Conservation (phyloP, 2,329 filamentous ascomycete species). For the Huntiella moniliformis region DNA sequence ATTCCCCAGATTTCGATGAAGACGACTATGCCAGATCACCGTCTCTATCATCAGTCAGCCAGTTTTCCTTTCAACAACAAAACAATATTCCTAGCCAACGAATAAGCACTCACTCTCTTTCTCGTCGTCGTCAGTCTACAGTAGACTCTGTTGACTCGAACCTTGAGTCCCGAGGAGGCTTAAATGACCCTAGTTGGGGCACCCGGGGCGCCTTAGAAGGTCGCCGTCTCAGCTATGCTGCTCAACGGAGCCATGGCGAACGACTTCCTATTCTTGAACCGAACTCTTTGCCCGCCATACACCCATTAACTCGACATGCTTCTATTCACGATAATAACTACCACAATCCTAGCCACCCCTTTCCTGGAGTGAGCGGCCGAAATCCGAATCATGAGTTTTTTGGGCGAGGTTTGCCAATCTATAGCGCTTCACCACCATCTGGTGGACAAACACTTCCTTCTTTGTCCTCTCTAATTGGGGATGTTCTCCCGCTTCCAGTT, state of each 20-base stretch:
- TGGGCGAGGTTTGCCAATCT: background rate
- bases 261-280: background rate
- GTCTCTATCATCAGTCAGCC: conserved; percentile 1
- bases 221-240: background rate
- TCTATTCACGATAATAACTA: too few species aligned
- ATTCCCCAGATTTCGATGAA: background rate
- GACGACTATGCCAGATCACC: conserved; percentile 3
- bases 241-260: background rate
- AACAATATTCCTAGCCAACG: conserved; percentile 1
- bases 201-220: too few species aligned
- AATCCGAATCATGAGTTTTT: too few species aligned
- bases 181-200: background rate
- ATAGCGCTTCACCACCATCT: too few species aligned
- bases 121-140: background rate
- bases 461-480: background rate
- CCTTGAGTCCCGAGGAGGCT: background rate
- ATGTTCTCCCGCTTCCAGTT: background rate
- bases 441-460: background rate
- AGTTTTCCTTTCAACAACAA: conserved; percentile 1
- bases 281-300: background rate
- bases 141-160: conserved; percentile 1
- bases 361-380: too few species aligned
- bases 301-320: too few species aligned
- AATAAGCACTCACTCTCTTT: background rate
- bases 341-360: too few species aligned